Evolutionary conservation across 345 rosid species (phyloP), one percentile per base, ranked within the genome.

Genomic region (Moringa oleifera): DNA sequence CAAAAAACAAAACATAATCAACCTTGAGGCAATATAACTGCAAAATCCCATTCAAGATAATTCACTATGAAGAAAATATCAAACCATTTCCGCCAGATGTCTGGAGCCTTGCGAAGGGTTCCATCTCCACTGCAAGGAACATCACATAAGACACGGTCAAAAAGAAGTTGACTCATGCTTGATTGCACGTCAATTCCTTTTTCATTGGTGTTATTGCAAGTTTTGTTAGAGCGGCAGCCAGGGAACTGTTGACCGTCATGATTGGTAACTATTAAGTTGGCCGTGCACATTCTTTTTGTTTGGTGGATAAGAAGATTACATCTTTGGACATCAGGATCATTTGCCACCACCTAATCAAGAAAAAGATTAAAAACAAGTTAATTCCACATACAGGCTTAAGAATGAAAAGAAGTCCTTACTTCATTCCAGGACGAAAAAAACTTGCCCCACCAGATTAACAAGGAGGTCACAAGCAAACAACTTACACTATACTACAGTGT

Each of bases 81-180:
- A 24, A 60, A 85, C 99, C 97, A 94, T 87, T 88, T 94, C 64
- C 97, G 77, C 99, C 97, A 94, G 50, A 94, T 79, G 78, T 84
- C 97, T 3, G 97, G 99, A 79, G 99, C 96, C 82, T 94, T 94
- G 75, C 96, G 90, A 25, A 90, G 85, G 55, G 99, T 90, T 41
- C 97, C 96, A 75, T 90, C 99, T 64, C 97, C 97, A 67, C 99
- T 90, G 81, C 97, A 90, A 15, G 97, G 97, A 70, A 94, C 99
- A 64, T 94, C 99, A 33, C 97, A 94, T 31, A 94, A 63, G 64
- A 94, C 95, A 53, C 97, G 95, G 63, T 94, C 95, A 83, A 94
- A 94, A 16, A 83, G 73, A 59, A 86, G 92, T 72, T 88, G 92
- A 54, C 66, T 71, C 41, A 71, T 63, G 54, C 70, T 59, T 7